Conservation (phyloP, 1,139 yeast genomes). For the Nadsonia starkeyi-henricii region DNA sequence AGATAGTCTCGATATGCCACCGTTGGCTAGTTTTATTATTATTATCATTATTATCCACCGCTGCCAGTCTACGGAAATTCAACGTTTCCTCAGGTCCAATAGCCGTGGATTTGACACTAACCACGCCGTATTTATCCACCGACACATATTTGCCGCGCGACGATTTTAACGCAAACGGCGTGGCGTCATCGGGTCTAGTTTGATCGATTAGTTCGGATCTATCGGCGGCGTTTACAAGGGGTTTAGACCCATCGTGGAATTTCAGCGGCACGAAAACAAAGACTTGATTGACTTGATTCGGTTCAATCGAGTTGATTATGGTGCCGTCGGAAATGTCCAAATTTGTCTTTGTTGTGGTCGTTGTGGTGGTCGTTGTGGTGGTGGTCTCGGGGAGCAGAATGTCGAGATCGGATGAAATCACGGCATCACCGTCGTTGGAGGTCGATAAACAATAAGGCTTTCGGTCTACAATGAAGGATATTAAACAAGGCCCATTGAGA, state of each 20-base stretch:
- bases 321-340: constrained; percentile 10
- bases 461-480: constrained; percentile 12
- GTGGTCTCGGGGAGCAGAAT: neutral
- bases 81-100: constrained; percentile 27
- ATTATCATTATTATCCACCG: constrained; percentile 12
- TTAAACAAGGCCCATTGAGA: constrained; percentile 27
- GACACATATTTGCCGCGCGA: constrained; percentile 23
- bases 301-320: constrained; percentile 21
- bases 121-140: constrained; percentile 13
- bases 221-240: constrained; percentile 6
- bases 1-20: constrained; percentile 14
- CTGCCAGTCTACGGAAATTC: constrained; percentile 13
- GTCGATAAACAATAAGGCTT: constrained; percentile 16
- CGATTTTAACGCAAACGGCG: constrained; percentile 22
- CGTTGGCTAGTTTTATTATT: neutral
- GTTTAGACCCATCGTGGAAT: constrained; percentile 7
- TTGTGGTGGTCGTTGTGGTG: no score
- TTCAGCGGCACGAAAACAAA: constrained; percentile 23
- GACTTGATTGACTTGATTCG: constrained; percentile 27
- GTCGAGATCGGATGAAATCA: constrained; percentile 15
- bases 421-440: constrained; percentile 12
- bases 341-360: no score
- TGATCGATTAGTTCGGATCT: constrained; percentile 4
- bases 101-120: constrained; percentile 25
- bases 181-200: neutral